Percentiles rank a stretch among this genome's conserved stretches.
Evolutionary conservation across 768 basidiomycete species (phyloP).

Genomic region (Mycena albidolilacea): DNA sequence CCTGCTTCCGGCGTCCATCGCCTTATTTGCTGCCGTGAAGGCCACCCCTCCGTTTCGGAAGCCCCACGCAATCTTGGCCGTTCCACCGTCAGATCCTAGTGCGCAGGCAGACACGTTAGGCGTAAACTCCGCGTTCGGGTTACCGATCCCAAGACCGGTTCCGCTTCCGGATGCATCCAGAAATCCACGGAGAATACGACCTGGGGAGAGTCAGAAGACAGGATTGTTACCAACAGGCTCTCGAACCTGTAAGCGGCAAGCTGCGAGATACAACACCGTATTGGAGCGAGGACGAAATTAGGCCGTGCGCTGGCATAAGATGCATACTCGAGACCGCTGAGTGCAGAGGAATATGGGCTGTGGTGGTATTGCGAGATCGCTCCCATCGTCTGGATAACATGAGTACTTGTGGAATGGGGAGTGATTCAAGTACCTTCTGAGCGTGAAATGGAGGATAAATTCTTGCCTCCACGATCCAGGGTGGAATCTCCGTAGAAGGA

Average conservation of each 20-base stretch:
- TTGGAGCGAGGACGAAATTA: slow-evolving; percentile 74
- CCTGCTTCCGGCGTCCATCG: slow-evolving; percentile 68
- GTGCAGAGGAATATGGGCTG: slow-evolving; percentile 76
- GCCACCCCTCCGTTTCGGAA: slow-evolving; percentile 78
- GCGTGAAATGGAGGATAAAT: slow-evolving; percentile 69
- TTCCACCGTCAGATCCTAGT: slow-evolving; percentile 73
- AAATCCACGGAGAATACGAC: slow-evolving; percentile 78
- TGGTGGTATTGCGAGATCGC: slow-evolving; percentile 69
- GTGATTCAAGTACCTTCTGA: slow-evolving; percentile 63
- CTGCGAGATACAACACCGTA: slow-evolving; percentile 85
- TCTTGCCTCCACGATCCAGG: slow-evolving; percentile 78
- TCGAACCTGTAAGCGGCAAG: slow-evolving; percentile 66
- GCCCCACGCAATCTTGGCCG: slow-evolving; percentile 83
- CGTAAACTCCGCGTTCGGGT: slow-evolving; percentile 82
- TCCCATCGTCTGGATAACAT: slow-evolving; percentile 74
- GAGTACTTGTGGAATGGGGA: neutral
- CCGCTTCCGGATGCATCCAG: slow-evolving; percentile 75
- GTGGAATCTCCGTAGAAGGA: slow-evolving; percentile 68
- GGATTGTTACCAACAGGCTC: no score
- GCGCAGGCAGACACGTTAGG: slow-evolving; percentile 75
- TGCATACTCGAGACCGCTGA: slow-evolving; percentile 71
- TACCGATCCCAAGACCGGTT: slow-evolving; percentile 74
- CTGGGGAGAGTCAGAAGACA: no score
- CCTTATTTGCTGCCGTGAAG: slow-evolving; percentile 68
- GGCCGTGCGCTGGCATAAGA: slow-evolving; percentile 67